These are phyloP conservation scores for Mimosa bimucronata DNA, from an alignment of 306 rosid genomes.

Conservation along the genomic window DNA sequence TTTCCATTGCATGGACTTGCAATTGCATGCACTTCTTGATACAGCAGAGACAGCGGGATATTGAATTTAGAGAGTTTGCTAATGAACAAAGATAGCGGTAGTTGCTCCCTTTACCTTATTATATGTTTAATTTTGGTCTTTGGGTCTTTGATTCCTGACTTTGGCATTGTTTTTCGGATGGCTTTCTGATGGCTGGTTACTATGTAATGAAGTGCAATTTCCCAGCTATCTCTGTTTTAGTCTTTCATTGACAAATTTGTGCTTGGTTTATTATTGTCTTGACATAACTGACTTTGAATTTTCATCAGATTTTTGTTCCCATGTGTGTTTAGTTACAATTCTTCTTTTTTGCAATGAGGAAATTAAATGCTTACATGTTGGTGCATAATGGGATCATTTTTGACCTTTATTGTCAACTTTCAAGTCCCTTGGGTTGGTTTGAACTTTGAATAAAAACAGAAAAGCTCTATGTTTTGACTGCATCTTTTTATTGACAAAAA, in stretches of 20 bases:
- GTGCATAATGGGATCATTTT: too few relatives aligned
- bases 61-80: slow-evolving; percentile 86
- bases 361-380: too few relatives aligned
- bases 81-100: slow-evolving; percentile 95
- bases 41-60: slow-evolving; percentile 96
- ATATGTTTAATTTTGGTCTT: background rate
- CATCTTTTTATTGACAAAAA: background rate
- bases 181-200: background rate
- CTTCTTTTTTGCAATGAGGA: too few relatives aligned
- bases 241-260: too few relatives aligned
- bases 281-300: background rate
- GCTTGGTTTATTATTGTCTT: too few relatives aligned
- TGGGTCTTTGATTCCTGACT: background rate
- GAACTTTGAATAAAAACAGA: slow-evolving; percentile 4
- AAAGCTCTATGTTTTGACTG: background rate
- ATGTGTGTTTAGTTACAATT: background rate
- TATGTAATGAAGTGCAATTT: background rate
- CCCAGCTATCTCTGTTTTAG: background rate
- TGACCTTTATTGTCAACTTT: too few relatives aligned
- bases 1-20: slow-evolving; percentile 95
- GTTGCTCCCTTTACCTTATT: background rate
- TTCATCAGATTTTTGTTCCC: background rate
- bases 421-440: too few relatives aligned
- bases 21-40: slow-evolving; percentile 87
- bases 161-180: background rate